These are phyloP conservation scores for Diddensiella santjacobensis DNA, from an alignment of 805 yeast genomes.

Conservation along the genomic window DNA sequence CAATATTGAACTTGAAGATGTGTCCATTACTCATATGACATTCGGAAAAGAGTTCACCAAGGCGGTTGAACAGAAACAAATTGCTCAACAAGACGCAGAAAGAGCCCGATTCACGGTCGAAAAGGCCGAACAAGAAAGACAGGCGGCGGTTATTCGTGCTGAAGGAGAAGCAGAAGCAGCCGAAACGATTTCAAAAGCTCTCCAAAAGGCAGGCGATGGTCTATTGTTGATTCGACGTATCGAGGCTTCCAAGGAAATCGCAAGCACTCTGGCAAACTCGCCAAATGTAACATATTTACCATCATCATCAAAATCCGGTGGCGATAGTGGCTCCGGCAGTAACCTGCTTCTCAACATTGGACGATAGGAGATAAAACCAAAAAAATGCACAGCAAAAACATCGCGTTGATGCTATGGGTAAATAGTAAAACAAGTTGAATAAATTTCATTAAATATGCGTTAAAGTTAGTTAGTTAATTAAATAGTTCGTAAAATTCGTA, in stretches of 20 bases:
- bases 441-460: too few relatives aligned
- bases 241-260: conserved; percentile 96
- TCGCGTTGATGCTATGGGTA: neutral
- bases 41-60: conserved; percentile 95
- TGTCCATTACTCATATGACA: conserved; percentile 95
- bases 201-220: conserved; percentile 94
- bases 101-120: conserved; percentile 91
- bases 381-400: too few relatives aligned
- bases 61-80: conserved; percentile 98
- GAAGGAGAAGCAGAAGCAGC: conserved; percentile 99
- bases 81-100: conserved; percentile 99
- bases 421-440: neutral
- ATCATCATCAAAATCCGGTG: conserved; percentile 35
- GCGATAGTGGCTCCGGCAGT: conserved; percentile 25
- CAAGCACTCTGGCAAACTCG: conserved; percentile 76
- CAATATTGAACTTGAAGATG: conserved; percentile 90
- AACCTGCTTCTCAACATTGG: conserved; percentile 35
- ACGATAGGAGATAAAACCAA: conserved; percentile 20
- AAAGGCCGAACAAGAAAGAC: conserved; percentile 95
- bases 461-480: neutral
- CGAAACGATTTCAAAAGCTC: conserved; percentile 87
- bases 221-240: conserved; percentile 87
- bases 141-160: conserved; percentile 91
- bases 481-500: neutral
- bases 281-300: conserved; percentile 90